Percentiles rank a stretch among this genome's conserved stretches.
These are phyloP conservation scores for Stephania cephalantha DNA, from an alignment of 164 flowering plant genomes.

Conservation along the genomic window DNA sequence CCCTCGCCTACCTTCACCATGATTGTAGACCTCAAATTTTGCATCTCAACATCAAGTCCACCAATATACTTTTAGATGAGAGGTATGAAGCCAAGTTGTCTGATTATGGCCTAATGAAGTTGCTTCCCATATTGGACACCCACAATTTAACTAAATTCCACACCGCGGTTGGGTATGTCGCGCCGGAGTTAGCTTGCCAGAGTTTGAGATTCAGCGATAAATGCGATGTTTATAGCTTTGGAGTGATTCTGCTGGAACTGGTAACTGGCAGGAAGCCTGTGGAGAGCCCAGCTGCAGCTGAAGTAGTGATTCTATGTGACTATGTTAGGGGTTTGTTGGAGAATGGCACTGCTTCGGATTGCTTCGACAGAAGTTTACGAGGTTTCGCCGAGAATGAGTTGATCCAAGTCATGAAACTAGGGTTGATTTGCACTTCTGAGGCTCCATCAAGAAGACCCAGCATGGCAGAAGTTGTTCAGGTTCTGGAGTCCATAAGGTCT, in stretches of 20 bases:
- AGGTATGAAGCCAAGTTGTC: conserved; percentile 64
- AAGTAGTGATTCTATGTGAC: conserved; percentile 78
- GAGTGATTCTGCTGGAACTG: conserved; percentile 80
- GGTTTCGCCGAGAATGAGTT: conserved; percentile 80
- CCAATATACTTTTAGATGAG: conserved; percentile 82
- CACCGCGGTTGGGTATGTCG: conserved; percentile 80
- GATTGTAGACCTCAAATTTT: conserved; percentile 83
- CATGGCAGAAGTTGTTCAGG: conserved; percentile 97
- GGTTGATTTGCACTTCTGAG: conserved; percentile 80
- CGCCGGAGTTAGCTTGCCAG: conserved; percentile 79
- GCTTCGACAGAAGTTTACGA: conserved; percentile 68
- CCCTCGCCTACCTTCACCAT: conserved; percentile 89
- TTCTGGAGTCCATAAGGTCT: conserved; percentile 80
- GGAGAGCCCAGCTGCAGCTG: conserved; percentile 55
- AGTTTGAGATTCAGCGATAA: conserved; percentile 66
- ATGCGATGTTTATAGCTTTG: conserved; percentile 92
- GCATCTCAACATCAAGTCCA: conserved; percentile 84
- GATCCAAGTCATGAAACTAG: conserved; percentile 89
- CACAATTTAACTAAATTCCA: conserved; percentile 63
- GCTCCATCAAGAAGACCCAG: conserved; percentile 76
- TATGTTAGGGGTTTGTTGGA: conserved; percentile 66
- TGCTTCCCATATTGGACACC: conserved; percentile 68
- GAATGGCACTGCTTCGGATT: conserved; percentile 61
- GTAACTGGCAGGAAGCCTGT: conserved; percentile 95
- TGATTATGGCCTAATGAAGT: conserved; percentile 72